Conservation (phyloP, 2,329 filamentous ascomycete species). For the Aspergillus pseudoterreus region DNA sequence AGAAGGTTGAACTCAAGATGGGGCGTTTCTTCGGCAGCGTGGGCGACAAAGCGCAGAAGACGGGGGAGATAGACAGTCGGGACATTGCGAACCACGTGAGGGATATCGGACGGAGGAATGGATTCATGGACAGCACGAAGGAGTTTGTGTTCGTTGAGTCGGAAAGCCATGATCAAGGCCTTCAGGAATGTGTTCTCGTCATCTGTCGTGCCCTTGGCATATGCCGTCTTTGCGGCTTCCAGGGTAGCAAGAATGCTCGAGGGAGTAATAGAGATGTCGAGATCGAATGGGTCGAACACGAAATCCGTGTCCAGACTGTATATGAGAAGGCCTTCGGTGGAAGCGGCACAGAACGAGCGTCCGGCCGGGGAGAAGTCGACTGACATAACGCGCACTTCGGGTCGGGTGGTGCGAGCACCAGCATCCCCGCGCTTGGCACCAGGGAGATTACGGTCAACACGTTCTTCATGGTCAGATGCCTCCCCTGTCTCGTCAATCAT, state of each 20-base stretch:
- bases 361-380: constrained; percentile 88
- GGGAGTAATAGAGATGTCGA: constrained; percentile 90
- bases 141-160: constrained; percentile 80
- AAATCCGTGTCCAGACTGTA: constrained; percentile 84
- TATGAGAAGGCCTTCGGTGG: constrained; percentile 88
- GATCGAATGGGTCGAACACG: constrained; percentile 92
- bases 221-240: constrained; percentile 34
- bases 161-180: constrained; percentile 94
- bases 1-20: constrained; percentile 92
- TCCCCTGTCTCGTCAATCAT: constrained; percentile 88
- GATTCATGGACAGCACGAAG: constrained; percentile 82
- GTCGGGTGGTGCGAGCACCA: constrained; percentile 68
- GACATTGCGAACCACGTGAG: constrained; percentile 72
- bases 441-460: constrained; percentile 73
- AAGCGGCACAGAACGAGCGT: constrained; percentile 87
- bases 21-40: constrained; percentile 82
- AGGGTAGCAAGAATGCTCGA: constrained; percentile 77
- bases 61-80: constrained; percentile 83
- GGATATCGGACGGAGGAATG: constrained; percentile 70
- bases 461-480: constrained; percentile 81
- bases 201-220: constrained; percentile 50
- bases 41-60: constrained; percentile 80
- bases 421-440: constrained; percentile 86
- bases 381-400: constrained; percentile 79
- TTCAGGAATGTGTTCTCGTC: constrained; percentile 77